These are phyloP conservation scores for Salvia miltiorrhiza DNA, from an alignment of 257 asterid genomes.

Conservation along the genomic window DNA sequence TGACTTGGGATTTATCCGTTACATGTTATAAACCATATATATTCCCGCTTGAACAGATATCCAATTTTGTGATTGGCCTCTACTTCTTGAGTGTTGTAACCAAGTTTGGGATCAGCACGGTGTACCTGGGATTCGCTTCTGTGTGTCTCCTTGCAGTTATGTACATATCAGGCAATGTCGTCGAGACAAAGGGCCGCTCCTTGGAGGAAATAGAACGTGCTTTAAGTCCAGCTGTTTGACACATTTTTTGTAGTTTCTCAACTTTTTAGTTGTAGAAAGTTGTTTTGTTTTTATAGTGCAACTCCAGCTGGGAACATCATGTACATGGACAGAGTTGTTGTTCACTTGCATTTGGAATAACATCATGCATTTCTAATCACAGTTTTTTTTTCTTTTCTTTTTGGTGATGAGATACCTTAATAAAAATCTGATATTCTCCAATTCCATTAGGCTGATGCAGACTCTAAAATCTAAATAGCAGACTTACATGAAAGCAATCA, in stretches of 20 bases:
- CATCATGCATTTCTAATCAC: neutral
- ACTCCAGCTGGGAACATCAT: neutral
- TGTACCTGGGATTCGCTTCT: conserved; percentile 85
- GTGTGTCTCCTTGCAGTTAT: conserved; percentile 68
- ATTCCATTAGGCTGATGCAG: no score
- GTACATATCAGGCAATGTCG: conserved; percentile 73
- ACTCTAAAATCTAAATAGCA: no score
- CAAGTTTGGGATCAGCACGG: conserved; percentile 81
- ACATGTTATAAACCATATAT: neutral
- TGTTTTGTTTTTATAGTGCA: neutral
- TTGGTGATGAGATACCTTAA: no score
- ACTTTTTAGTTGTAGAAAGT: neutral
- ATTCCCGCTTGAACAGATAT: conserved; percentile 46
- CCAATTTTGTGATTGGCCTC: conserved; percentile 83
- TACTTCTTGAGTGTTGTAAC: conserved; percentile 84
- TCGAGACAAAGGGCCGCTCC: conserved; percentile 92
- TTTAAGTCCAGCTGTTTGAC: conserved; percentile 53
- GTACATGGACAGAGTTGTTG: conserved; percentile 10
- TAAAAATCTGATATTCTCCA: no score
- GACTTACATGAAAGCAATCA: no score
- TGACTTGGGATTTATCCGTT: neutral
- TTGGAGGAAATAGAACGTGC: conserved; percentile 90
- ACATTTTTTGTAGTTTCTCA: neutral
- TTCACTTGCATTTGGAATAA: neutral
- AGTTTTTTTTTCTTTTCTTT: neutral